Evolutionary conservation across 192 early-diverging fungal genomes (phyloP).

Genomic region (Globomyces pollinis-pini): DNA sequence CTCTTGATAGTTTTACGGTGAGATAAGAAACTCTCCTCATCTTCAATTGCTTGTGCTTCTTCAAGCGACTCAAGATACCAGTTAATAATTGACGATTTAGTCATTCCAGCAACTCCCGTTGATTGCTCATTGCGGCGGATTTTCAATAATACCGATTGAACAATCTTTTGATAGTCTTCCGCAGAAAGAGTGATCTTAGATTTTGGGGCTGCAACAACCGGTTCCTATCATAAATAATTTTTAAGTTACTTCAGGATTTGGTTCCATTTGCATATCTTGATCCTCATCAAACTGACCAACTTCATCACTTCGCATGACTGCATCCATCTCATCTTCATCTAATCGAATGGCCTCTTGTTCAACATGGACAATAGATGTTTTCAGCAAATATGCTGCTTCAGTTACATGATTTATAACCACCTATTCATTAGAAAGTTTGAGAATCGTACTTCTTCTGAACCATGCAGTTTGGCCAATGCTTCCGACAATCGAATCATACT

Average conservation of each 20-base stretch:
- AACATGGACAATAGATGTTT: conserved; percentile 75
- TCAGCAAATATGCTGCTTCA: conserved; percentile 77
- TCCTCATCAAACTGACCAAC: conserved; percentile 26
- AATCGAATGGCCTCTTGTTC: conserved; percentile 36
- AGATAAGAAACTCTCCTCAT: conserved; percentile 49
- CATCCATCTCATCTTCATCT: conserved; percentile 50
- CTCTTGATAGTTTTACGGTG: conserved; percentile 57
- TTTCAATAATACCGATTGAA: conserved; percentile 27
- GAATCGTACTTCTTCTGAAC: conserved; percentile 53
- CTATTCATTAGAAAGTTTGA: no score
- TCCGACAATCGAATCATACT: conserved; percentile 93
- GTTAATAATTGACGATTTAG: conserved; percentile 50
- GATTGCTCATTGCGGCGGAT: conserved; percentile 16
- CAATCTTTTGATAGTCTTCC: conserved; percentile 43
- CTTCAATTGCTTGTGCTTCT: conserved; percentile 51
- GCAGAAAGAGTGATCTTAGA: conserved; percentile 26
- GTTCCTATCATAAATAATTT: neutral
- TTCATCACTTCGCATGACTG: conserved; percentile 39
- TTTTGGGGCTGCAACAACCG: conserved; percentile 6
- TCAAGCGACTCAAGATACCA: conserved; percentile 62
- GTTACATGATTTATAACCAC: conserved; percentile 62
- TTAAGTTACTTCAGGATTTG: neutral
- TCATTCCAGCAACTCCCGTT: conserved; percentile 24
- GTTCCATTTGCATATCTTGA: conserved; percentile 4
- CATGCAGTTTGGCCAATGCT: conserved; percentile 85